These are phyloP conservation scores for Debaryomyces tyrocola DNA, from an alignment of 805 yeast genomes.

Conservation along the genomic window DNA sequence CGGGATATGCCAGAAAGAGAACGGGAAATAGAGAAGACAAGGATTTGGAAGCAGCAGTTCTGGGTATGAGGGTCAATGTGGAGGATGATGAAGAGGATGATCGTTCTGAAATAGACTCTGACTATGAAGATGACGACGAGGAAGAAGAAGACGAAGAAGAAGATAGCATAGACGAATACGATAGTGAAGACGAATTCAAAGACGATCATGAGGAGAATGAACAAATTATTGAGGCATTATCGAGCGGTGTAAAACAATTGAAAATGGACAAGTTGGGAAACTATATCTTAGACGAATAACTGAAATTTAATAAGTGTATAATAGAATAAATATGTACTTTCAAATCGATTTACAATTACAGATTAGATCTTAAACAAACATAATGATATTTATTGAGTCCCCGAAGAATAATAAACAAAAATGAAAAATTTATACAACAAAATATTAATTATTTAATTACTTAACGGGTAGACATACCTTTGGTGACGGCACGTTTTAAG, in stretches of 20 bases:
- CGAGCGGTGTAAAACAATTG: constrained; percentile 59
- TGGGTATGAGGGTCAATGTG: constrained; percentile 54
- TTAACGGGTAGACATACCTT: constrained; percentile 98
- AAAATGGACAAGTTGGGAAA: constrained; percentile 84
- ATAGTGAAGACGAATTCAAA: constrained; percentile 36
- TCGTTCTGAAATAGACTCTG: constrained; percentile 35
- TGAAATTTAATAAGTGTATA: background rate
- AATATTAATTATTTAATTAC: constrained; percentile 17
- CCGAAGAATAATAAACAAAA: constrained; percentile 11
- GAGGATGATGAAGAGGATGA: constrained; percentile 23
- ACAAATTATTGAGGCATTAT: constrained; percentile 69
- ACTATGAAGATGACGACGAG: constrained; percentile 35
- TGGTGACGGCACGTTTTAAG: constrained; percentile 98
- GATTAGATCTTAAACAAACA: background rate
- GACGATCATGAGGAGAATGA: constrained; percentile 40
- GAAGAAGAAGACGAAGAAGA: constrained; percentile 36
- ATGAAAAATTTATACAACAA: constrained; percentile 13
- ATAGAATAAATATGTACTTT: background rate
- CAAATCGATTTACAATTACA: background rate
- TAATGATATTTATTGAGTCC: constrained; percentile 13
- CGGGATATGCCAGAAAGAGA: constrained; percentile 62
- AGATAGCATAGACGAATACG: constrained; percentile 22
- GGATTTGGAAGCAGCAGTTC: constrained; percentile 77
- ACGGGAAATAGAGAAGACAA: constrained; percentile 42
- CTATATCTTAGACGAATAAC: constrained; percentile 57